Conservation (phyloP, 2,329 filamentous ascomycete genomes). For the Piedraia hortae region DNA sequence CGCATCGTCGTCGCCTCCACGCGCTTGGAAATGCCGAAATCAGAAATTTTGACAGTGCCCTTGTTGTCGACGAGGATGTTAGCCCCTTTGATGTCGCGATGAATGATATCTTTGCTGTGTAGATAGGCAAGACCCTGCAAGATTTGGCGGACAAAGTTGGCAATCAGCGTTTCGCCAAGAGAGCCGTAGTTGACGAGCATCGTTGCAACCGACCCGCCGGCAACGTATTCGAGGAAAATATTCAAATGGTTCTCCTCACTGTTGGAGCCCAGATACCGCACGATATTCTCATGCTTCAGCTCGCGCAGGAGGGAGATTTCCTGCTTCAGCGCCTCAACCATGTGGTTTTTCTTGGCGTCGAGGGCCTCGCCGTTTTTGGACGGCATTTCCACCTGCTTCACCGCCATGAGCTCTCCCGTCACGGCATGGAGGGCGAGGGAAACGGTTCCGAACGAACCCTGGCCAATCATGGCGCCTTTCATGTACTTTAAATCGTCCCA, state of each 20-base stretch:
- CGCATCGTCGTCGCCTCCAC: conserved; percentile 66
- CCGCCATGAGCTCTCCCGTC: conserved; percentile 87
- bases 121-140: conserved; percentile 77
- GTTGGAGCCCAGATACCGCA: conserved; percentile 89
- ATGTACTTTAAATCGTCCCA: conserved; percentile 98
- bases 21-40: conserved; percentile 97
- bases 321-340: conserved; percentile 91
- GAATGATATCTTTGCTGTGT: conserved; percentile 84
- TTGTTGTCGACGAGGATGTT: conserved; percentile 99
- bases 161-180: conserved; percentile 71
- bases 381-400: conserved; percentile 90
- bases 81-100: conserved; percentile 95
- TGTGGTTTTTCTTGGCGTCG: conserved; percentile 81
- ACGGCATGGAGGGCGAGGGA: conserved; percentile 87
- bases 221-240: conserved; percentile 98
- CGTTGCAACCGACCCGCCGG: conserved; percentile 85
- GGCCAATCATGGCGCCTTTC: conserved; percentile 91
- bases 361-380: conserved; percentile 48
- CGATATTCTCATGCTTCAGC: conserved; percentile 86
- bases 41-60: conserved; percentile 94
- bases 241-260: conserved; percentile 79
- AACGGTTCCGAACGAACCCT: conserved; percentile 87
- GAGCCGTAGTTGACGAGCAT: conserved; percentile 98
- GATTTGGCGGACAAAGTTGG: conserved; percentile 92
- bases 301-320: conserved; percentile 87